Evolutionary conservation across 495 filamentous ascomycete genomes (phyloP).

Genomic region (Penicillium antarcticum): DNA sequence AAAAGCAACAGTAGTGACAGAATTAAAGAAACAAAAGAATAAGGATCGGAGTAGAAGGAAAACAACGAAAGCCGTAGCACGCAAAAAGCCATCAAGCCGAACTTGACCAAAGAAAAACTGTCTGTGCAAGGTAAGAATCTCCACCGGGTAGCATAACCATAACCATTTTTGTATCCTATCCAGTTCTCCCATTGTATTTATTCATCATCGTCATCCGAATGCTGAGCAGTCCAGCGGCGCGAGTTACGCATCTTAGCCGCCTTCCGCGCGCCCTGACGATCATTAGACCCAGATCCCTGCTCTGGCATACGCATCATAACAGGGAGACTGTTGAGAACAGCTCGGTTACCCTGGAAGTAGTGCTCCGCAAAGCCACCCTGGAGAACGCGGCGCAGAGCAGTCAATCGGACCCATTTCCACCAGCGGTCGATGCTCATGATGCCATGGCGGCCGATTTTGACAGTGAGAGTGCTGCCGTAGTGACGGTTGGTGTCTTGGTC

Average conservation of each 20-base stretch:
- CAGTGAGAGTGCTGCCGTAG: constrained; percentile 74
- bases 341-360: constrained; percentile 78
- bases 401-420: constrained; percentile 81
- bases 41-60: not conserved
- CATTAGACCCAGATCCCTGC: constrained; percentile 2
- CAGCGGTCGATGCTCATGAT: constrained; percentile 82
- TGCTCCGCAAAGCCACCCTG: constrained; percentile 79
- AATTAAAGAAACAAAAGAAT: not conserved
- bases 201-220: constrained; percentile 25
- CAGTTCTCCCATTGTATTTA: not conserved
- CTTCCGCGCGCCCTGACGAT: constrained; percentile 33
- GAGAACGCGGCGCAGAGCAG: constrained; percentile 71
- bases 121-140: too few species aligned
- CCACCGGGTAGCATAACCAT: too few species aligned
- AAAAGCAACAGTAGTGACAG: too few species aligned
- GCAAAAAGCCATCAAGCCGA: not conserved
- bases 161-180: not conserved
- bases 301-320: constrained; percentile 37
- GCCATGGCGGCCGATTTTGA: constrained; percentile 69
- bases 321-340: constrained; percentile 74
- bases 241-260: constrained; percentile 33
- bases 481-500: constrained; percentile 67
- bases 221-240: constrained; percentile 30
- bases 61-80: not conserved
- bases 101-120: too few species aligned